Conservation (phyloP, 1,284 basidiomycete species). For the Butyriboletus appendiculatus region DNA sequence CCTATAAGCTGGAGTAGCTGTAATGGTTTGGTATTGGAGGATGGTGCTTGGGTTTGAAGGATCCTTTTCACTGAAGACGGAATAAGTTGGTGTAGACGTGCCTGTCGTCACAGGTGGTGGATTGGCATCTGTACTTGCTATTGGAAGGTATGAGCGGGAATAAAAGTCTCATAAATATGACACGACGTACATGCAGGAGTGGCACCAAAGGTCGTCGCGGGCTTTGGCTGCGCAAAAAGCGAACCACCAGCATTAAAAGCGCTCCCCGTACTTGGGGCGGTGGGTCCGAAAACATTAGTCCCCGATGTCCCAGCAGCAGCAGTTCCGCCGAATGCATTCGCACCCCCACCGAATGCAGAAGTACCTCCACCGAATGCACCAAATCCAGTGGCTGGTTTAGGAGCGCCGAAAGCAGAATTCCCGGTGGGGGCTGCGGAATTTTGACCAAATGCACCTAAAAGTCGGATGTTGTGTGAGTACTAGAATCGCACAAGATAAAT, state of each 20-base stretch:
- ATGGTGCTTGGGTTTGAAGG: slow-evolving; percentile 39
- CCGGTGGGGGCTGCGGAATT: slow-evolving; percentile 40
- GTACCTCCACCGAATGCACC: slow-evolving; percentile 61
- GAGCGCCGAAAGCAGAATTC: slow-evolving; percentile 57
- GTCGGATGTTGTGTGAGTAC: slow-evolving; percentile 18
- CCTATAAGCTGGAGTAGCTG: slow-evolving; percentile 69
- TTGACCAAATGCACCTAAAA: slow-evolving; percentile 59
- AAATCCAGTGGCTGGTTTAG: slow-evolving; percentile 69
- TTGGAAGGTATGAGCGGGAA: slow-evolving; percentile 14
- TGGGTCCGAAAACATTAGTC: slow-evolving; percentile 47
- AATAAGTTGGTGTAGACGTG: slow-evolving; percentile 59
- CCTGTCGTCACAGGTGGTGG: slow-evolving; percentile 61
- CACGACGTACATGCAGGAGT: slow-evolving; percentile 37
- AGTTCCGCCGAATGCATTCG: slow-evolving; percentile 33
- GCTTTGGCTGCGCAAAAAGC: slow-evolving; percentile 50
- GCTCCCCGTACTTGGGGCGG: slow-evolving; percentile 33
- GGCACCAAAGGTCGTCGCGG: slow-evolving; percentile 50
- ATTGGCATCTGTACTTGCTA: slow-evolving; percentile 35
- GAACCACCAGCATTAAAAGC: slow-evolving; percentile 46
- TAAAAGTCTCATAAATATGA: slow-evolving; percentile 1
- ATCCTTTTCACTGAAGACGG: slow-evolving; percentile 61
- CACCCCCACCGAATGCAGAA: slow-evolving; percentile 41
- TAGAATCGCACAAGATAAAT: slow-evolving; percentile 10
- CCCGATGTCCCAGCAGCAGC: slow-evolving; percentile 32
- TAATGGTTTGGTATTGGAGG: slow-evolving; percentile 71